phyloP scores from a whole-genome alignment of 495 filamentous ascomycete species.

The Staphylotrichum tortipilum region DNA sequence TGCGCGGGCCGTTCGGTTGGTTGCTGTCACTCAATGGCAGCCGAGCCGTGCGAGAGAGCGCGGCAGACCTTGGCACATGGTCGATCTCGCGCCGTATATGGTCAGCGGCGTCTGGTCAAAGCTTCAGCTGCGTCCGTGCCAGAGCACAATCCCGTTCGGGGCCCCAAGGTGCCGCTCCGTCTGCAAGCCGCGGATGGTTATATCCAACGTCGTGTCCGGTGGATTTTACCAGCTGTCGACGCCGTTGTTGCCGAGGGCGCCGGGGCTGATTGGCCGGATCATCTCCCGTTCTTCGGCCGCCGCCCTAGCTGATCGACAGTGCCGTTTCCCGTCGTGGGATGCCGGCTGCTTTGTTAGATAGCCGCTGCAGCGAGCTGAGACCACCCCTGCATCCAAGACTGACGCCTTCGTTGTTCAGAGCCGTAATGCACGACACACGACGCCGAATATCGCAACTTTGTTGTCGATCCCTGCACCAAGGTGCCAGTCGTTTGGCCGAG shows the following conservation, averaged over 20 bases:
- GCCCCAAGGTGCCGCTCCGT: neutral
- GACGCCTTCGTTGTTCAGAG: neutral
- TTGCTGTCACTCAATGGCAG: no score
- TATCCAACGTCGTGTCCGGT: neutral
- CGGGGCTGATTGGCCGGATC: neutral
- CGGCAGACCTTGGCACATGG: no score
- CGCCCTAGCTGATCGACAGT: neutral
- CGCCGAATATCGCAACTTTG: neutral
- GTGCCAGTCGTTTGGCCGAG: neutral
- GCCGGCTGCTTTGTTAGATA: constrained; percentile 1
- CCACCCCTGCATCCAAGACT: neutral
- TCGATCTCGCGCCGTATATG: no score
- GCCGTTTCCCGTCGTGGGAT: neutral
- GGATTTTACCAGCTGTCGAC: neutral
- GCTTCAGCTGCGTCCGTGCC: neutral
- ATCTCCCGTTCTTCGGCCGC: neutral
- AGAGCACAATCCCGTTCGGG: neutral
- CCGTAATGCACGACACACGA: neutral
- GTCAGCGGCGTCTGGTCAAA: constrained; percentile 4
- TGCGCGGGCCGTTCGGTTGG: no score
- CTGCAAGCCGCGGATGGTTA: constrained; percentile 5
- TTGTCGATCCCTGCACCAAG: neutral
- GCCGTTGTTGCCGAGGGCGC: neutral
- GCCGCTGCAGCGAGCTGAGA: neutral
- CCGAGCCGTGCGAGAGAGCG: no score